Evolutionary conservation across 345 rosid genomes (phyloP), one percentile per base, ranked within the genome.

Genomic region (Cardamine chenopodiifolia): DNA sequence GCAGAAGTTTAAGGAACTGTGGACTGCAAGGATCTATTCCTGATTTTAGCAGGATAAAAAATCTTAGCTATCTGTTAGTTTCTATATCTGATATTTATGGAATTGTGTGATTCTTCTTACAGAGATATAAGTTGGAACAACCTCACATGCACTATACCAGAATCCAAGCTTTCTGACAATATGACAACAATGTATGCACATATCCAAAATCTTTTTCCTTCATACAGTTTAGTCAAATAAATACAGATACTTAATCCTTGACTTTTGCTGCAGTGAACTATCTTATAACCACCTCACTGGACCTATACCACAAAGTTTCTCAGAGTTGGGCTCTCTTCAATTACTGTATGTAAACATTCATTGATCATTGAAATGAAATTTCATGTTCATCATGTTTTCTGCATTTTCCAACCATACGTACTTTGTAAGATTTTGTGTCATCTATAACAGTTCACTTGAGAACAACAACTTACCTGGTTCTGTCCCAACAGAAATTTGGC

Each of bases 1-100:
- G 81, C 84, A 93, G 98, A 81, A 93, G 97, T 85, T 92, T 93
- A 68, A 83, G 92, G 78, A 90, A 88, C 77, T 93, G 97, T 84
- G 69, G 81, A 80, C 75, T 93, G 78, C 75, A 73, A 75, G 98
- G 98, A 44, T 70, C 77, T 7, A 79, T 93, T 69, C 97, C 91
- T 79, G 97, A 90, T 72, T 72, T 93, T 32, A 89, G 96, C 76
- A 55, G 79, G 66, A 88, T 90, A 7, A 29, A 57, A 13, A 57
- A 67, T 65, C 86, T 90, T 34, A 66, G 35, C 62, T 93, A 79
- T 78, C 35, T 90, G 98, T 90, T 86, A 80, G 97, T 81, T 49
- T 57, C 54, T 53, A 55, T 56, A 20, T 34, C 10, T 74, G 26
- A 20, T 44, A 13, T 39, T 12, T 37, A 7, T 47, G 9, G 12